Percentiles rank a stretch among this genome's conserved stretches.
Evolutionary conservation across 257 asterid species (phyloP).

Genomic region (Solanum piurae): DNA sequence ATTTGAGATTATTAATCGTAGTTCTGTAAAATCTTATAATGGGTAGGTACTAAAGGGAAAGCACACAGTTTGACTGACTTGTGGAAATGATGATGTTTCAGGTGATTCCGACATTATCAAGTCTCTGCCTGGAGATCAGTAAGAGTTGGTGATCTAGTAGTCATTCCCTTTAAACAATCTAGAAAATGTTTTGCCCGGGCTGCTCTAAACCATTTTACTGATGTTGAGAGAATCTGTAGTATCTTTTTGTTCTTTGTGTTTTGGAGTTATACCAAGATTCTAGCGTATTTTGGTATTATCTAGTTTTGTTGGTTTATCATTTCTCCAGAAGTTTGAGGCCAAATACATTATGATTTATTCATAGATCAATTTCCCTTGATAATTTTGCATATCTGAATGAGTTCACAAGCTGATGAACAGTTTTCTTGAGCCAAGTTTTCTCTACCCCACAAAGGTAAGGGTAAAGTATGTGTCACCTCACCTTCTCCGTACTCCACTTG

Average conservation of each 20-base stretch:
- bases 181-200: neutral
- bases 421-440: neutral
- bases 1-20: neutral
- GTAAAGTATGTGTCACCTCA: neutral
- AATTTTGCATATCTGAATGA: neutral
- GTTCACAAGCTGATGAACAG: neutral
- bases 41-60: neutral
- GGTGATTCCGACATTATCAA: slow-evolving; percentile 81
- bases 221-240: neutral
- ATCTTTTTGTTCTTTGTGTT: neutral
- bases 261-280: neutral
- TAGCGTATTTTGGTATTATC: neutral
- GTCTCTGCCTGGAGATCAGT: slow-evolving; percentile 46
- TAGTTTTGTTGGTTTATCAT: neutral
- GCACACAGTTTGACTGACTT: neutral
- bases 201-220: neutral
- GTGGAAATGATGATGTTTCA: neutral
- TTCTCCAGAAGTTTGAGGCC: neutral
- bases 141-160: slow-evolving; percentile 1
- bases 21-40: neutral
- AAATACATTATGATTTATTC: neutral
- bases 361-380: neutral
- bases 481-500: neutral
- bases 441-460: neutral
- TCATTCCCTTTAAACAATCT: neutral